A percentile compares a stretch with the other conserved stretches of the same genome.
Evolutionary conservation across 2,329 filamentous ascomycete genomes (phyloP).

Genomic region (Fusarium ramigenum): DNA sequence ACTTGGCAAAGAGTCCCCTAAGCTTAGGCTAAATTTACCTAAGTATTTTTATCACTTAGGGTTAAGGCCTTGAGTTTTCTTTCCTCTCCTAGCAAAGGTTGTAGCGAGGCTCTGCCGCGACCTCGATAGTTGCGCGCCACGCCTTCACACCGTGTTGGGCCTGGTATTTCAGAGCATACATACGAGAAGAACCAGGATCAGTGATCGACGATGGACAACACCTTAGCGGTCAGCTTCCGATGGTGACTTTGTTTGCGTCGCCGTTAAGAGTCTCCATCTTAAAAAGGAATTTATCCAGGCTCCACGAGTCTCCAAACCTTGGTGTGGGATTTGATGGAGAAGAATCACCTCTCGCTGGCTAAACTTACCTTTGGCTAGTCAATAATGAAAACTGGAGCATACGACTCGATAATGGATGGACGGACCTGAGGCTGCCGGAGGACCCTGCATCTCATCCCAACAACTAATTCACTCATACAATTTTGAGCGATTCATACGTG

Average conservation of each 20-base stretch:
- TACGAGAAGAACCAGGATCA: conserved; percentile 30
- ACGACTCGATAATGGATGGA: conserved; percentile 19
- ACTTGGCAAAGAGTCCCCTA: too few relatives aligned
- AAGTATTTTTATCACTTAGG: too few relatives aligned
- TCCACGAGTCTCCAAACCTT: conserved; percentile 27
- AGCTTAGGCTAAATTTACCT: too few relatives aligned
- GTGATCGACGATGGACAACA: conserved; percentile 29
- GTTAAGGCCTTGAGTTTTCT: too few relatives aligned
- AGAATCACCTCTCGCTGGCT: conserved; percentile 26
- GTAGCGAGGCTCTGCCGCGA: conserved; percentile 19
- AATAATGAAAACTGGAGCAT: conserved; percentile 25
- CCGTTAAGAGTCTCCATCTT: conserved; percentile 13
- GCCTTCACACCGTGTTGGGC: conserved; percentile 11
- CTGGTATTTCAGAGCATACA: conserved; percentile 9
- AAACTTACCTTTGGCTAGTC: conserved; percentile 2
- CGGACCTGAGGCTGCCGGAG: conserved; percentile 33
- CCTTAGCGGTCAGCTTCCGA: conserved; percentile 37
- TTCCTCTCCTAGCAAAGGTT: conserved; percentile 1
- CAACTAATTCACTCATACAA: conserved; percentile 46
- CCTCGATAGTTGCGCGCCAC: conserved; percentile 29
- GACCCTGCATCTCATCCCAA: conserved; percentile 38
- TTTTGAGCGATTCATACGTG: conserved; percentile 4
- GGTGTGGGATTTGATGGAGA: conserved; percentile 28
- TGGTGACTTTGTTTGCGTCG: conserved; percentile 10
- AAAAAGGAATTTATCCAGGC: conserved; percentile 24